Evolutionary conservation across 768 basidiomycete genomes (phyloP).

Genomic region (Lentinula boryana): DNA sequence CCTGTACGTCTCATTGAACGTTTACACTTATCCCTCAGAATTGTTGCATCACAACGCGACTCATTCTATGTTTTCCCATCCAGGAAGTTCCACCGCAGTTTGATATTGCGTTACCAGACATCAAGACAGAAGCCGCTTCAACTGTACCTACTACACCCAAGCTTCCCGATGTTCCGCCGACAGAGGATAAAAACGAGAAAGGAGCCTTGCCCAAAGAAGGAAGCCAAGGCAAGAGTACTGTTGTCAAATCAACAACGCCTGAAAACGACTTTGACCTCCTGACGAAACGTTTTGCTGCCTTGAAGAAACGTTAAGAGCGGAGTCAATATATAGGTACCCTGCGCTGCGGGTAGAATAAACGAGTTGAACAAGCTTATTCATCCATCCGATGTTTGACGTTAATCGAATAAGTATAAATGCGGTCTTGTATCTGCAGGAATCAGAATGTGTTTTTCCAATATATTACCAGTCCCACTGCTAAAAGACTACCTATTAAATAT

Average conservation of each 20-base stretch:
- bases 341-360: background rate
- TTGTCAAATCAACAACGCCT: slow-evolving; percentile 22
- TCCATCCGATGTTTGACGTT: background rate
- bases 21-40: background rate
- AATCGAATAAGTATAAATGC: slow-evolving; percentile 1
- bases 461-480: background rate
- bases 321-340: background rate
- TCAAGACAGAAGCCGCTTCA: slow-evolving; percentile 12
- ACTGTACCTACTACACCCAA: slow-evolving; percentile 25
- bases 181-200: slow-evolving; percentile 38
- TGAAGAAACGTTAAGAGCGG: slow-evolving; percentile 67
- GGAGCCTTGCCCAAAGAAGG: slow-evolving; percentile 15
- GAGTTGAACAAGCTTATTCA: background rate
- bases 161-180: slow-evolving; percentile 46
- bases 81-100: background rate
- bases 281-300: slow-evolving; percentile 73
- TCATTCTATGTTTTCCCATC: background rate
- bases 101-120: background rate
- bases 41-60: background rate
- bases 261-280: slow-evolving; percentile 75
- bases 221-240: slow-evolving; percentile 14
- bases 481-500: background rate
- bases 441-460: background rate
- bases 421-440: background rate
- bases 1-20: slow-evolving; percentile 25